Percentiles rank a stretch among this genome's conserved stretches.
Conservation (phyloP, 2,329 filamentous ascomycete genomes). For the Emmonsiellopsis sp. region DNA sequence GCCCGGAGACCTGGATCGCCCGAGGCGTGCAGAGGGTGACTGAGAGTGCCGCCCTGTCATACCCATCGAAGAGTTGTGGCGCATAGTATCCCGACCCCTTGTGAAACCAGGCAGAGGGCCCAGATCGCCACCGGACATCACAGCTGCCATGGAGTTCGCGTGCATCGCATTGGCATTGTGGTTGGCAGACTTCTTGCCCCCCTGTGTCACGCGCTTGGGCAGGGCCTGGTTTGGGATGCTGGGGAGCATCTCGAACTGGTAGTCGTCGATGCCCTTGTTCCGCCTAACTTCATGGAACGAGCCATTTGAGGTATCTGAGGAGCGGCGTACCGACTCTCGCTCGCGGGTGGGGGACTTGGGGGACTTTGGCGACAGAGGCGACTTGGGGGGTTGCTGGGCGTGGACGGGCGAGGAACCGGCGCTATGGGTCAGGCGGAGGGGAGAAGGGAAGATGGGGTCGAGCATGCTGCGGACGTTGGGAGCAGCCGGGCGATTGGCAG, state of each 20-base stretch:
- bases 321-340: slow-evolving; percentile 21
- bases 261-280: slow-evolving; percentile 20
- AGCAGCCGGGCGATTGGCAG: slow-evolving; percentile 12
- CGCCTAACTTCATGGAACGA: slow-evolving; percentile 16
- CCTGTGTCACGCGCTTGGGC: slow-evolving; percentile 35
- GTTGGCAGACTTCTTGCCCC: slow-evolving; percentile 24
- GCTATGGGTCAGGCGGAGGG: slow-evolving; percentile 25
- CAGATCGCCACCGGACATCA: slow-evolving; percentile 34
- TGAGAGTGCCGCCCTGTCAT: slow-evolving; percentile 28
- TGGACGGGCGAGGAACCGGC: slow-evolving; percentile 25
- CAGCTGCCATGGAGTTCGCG: slow-evolving; percentile 39
- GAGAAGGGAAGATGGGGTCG: slow-evolving; percentile 24
- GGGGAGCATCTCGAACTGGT: slow-evolving; percentile 39
- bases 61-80: slow-evolving; percentile 32
- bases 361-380: not conserved
- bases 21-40: slow-evolving; percentile 20
- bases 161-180: slow-evolving; percentile 14
- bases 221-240: slow-evolving; percentile 35
- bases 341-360: slow-evolving; percentile 19
- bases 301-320: slow-evolving; percentile 23
- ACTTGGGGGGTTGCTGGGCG: slow-evolving; percentile 12
- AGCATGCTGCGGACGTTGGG: slow-evolving; percentile 27
- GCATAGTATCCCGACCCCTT: slow-evolving; percentile 28
- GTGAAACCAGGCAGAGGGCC: slow-evolving; percentile 25
- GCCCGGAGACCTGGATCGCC: slow-evolving; percentile 27